A percentile compares a stretch with the other conserved stretches of the same genome.
phyloP scores from a whole-genome alignment of 139 green algal species.

The Pycnococcus provasolii region DNA sequence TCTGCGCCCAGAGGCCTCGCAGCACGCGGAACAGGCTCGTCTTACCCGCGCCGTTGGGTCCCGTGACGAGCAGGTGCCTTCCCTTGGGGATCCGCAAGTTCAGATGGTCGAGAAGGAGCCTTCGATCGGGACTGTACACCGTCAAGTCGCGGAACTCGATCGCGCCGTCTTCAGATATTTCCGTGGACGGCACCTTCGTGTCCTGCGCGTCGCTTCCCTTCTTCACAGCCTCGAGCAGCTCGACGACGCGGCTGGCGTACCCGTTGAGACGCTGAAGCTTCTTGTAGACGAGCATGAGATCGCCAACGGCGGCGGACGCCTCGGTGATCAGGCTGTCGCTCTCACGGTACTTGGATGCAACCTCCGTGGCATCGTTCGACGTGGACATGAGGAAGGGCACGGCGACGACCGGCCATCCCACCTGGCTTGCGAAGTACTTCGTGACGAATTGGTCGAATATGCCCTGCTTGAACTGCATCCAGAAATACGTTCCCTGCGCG shows the following conservation, averaged over 20 bases:
- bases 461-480: conserved; percentile 26
- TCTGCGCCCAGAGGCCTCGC: no score
- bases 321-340: conserved; percentile 12
- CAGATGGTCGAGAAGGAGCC: neutral
- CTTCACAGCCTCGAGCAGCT: conserved; percentile 79
- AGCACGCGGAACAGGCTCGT: conserved; percentile 23
- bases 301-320: conserved; percentile 50
- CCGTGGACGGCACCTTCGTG: neutral
- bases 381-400: conserved; percentile 19
- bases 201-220: neutral
- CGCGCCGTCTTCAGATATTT: conserved; percentile 5
- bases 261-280: conserved; percentile 72
- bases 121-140: no score
- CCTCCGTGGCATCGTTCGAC: conserved; percentile 1
- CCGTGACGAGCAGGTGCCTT: conserved; percentile 23
- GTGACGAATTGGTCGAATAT: conserved; percentile 19
- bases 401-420: conserved; percentile 21
- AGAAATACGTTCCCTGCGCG: conserved; percentile 11
- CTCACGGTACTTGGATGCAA: conserved; percentile 6
- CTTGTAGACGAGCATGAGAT: conserved; percentile 95
- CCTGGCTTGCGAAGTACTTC: conserved; percentile 27
- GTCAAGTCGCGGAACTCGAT: neutral
- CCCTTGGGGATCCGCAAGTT: neutral
- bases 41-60: conserved; percentile 30
- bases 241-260: conserved; percentile 72